These are phyloP conservation scores for Thelonectria olida DNA, from an alignment of 2,329 filamentous ascomycete species.

Conservation along the genomic window DNA sequence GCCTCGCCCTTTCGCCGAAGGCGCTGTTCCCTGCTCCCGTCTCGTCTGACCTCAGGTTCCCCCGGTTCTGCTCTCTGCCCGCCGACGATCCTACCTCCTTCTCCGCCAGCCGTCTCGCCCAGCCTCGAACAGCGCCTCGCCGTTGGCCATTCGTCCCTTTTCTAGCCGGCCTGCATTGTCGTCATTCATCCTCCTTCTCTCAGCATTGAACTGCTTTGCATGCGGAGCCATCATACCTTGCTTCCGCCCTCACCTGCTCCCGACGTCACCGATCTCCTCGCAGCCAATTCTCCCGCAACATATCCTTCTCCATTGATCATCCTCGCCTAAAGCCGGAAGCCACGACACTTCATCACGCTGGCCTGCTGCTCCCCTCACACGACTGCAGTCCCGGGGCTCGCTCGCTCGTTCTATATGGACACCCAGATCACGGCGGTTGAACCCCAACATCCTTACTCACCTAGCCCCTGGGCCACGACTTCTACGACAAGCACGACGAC, in stretches of 20 bases:
- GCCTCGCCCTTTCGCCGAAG: slow-evolving; percentile 24
- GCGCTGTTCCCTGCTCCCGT: slow-evolving; percentile 32
- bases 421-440: slow-evolving; percentile 49
- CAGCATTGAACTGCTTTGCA: slow-evolving; percentile 34
- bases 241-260: slow-evolving; percentile 19
- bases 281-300: slow-evolving; percentile 26
- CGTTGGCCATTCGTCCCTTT: slow-evolving; percentile 33
- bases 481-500: slow-evolving; percentile 39
- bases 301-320: slow-evolving; percentile 27
- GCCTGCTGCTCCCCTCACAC: slow-evolving; percentile 34
- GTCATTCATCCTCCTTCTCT: neutral
- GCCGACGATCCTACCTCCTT: slow-evolving; percentile 33
- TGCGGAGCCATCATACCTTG: slow-evolving; percentile 29
- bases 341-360: slow-evolving; percentile 33
- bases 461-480: slow-evolving; percentile 42
- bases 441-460: slow-evolving; percentile 50
- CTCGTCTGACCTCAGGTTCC: slow-evolving; percentile 29
- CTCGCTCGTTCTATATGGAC: slow-evolving; percentile 51
- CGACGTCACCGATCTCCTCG: slow-evolving; percentile 24
- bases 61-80: slow-evolving; percentile 27
- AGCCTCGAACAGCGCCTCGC: slow-evolving; percentile 37
- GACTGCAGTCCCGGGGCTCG: slow-evolving; percentile 39
- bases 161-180: slow-evolving; percentile 16
- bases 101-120: slow-evolving; percentile 29
- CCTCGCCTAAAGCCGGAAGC: slow-evolving; percentile 27